Percentiles rank a stretch among this genome's conserved stretches.
Evolutionary conservation across 345 rosid genomes (phyloP).

Genomic region (Gossypium arboreum): DNA sequence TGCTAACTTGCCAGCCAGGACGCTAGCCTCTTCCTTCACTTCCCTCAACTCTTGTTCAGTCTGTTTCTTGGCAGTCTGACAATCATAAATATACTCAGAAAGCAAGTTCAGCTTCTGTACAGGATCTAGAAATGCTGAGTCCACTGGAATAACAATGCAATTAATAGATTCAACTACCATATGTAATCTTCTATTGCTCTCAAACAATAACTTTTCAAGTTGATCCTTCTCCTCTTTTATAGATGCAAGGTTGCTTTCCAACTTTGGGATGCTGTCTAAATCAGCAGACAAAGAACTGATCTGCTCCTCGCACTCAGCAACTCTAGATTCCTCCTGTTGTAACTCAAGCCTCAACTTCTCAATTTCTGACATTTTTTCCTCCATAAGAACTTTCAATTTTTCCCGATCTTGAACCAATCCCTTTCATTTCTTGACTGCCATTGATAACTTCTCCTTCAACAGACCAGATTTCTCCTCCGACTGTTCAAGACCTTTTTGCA

Average conservation of each 20-base stretch:
- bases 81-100: constrained; percentile 46
- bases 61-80: constrained; percentile 47
- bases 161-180: constrained; percentile 53
- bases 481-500: constrained; percentile 66
- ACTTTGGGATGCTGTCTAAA: constrained; percentile 43
- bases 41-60: constrained; percentile 50
- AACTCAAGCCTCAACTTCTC: constrained; percentile 57
- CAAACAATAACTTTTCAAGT: constrained; percentile 49
- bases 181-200: constrained; percentile 50
- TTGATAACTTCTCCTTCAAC: constrained; percentile 73
- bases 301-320: constrained; percentile 50
- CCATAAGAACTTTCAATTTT: constrained; percentile 54
- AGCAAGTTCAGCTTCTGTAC: constrained; percentile 59
- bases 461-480: constrained; percentile 78
- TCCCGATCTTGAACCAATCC: constrained; percentile 84
- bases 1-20: constrained; percentile 41
- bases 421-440: constrained; percentile 94
- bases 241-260: constrained; percentile 62
- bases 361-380: constrained; percentile 62
- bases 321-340: constrained; percentile 45
- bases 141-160: constrained; percentile 42
- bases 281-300: constrained; percentile 48
- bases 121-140: constrained; percentile 46
- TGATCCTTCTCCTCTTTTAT: constrained; percentile 51
- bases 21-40: constrained; percentile 42